Conservation (phyloP, 495 filamentous ascomycete genomes). For the Podospora australis region DNA sequence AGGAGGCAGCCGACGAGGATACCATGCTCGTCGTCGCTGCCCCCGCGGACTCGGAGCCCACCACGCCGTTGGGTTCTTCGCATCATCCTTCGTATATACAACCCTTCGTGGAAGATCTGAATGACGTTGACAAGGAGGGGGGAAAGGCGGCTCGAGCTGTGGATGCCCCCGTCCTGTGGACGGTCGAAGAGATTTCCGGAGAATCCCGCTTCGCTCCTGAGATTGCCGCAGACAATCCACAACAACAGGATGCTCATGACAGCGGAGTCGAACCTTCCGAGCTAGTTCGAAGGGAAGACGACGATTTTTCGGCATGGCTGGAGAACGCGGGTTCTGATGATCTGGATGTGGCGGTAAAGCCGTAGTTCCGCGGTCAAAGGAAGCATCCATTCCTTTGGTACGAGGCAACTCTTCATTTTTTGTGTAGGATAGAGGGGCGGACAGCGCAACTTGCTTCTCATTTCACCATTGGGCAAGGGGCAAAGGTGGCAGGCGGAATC, state of each 20-base stretch:
- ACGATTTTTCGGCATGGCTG: constrained; percentile 34
- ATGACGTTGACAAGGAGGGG: constrained; percentile 6
- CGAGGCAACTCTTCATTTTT: too few species aligned
- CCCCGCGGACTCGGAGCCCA: constrained; percentile 51
- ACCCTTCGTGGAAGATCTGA: constrained; percentile 40
- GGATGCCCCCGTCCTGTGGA: too few species aligned
- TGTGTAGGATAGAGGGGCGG: too few species aligned
- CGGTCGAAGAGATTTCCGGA: too few species aligned
- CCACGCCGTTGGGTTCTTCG: constrained; percentile 36
- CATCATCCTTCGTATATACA: constrained; percentile 29
- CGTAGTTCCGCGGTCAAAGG: background rate
- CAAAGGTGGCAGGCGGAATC: too few species aligned
- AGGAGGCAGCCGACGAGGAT: constrained; percentile 32
- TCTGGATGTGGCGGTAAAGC: background rate
- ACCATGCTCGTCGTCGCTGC: constrained; percentile 54
- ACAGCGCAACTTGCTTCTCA: too few species aligned
- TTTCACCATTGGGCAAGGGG: too few species aligned
- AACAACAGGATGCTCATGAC: background rate
- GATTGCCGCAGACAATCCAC: too few species aligned
- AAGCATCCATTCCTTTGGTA: background rate
- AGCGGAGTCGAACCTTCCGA: background rate
- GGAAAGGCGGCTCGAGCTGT: too few species aligned
- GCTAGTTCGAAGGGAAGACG: constrained; percentile 15
- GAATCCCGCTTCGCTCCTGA: too few species aligned
- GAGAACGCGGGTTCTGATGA: constrained; percentile 16